A percentile compares a stretch with the other conserved stretches of the same genome.
Conservation (phyloP, 75 land plant genomes). For the Sequoia sempervirens region DNA sequence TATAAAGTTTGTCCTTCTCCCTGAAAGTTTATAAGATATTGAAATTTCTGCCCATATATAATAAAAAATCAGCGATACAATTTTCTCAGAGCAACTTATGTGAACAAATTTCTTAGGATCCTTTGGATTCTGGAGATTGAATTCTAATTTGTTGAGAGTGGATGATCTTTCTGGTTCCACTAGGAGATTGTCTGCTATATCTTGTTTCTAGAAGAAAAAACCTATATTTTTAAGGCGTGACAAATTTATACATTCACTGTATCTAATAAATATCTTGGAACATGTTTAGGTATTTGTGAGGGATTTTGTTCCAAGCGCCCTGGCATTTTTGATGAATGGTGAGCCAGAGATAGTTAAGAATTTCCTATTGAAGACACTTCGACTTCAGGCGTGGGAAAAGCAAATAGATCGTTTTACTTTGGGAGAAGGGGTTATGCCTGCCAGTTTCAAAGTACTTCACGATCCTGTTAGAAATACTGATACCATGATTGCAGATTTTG, state of each 20-base stretch:
- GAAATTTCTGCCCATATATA: background rate
- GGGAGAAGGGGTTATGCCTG: slow-evolving; percentile 79
- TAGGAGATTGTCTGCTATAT: background rate
- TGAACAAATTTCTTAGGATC: background rate
- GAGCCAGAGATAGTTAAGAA: slow-evolving; percentile 75
- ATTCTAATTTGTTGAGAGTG: background rate
- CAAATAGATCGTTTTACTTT: slow-evolving; percentile 55
- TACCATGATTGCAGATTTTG: slow-evolving; percentile 52
- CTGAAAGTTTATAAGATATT: background rate
- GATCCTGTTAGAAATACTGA: slow-evolving; percentile 51
- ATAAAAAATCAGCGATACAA: background rate
- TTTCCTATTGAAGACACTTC: slow-evolving; percentile 60
- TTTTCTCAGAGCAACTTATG: background rate
- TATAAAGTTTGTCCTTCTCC: background rate
- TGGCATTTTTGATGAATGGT: slow-evolving; percentile 69
- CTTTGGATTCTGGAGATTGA: background rate
- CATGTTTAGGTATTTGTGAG: slow-evolving; percentile 66
- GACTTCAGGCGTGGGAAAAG: slow-evolving; percentile 83
- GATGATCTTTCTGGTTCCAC: background rate
- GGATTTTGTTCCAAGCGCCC: slow-evolving; percentile 70
- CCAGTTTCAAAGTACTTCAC: slow-evolving; percentile 67
- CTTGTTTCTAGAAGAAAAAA: background rate
- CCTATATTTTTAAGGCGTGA: background rate
- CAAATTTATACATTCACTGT: background rate
- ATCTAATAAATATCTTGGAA: slow-evolving; percentile 4